Conservation (phyloP, 108 stramenopile species). For the Seminavis robusta region DNA sequence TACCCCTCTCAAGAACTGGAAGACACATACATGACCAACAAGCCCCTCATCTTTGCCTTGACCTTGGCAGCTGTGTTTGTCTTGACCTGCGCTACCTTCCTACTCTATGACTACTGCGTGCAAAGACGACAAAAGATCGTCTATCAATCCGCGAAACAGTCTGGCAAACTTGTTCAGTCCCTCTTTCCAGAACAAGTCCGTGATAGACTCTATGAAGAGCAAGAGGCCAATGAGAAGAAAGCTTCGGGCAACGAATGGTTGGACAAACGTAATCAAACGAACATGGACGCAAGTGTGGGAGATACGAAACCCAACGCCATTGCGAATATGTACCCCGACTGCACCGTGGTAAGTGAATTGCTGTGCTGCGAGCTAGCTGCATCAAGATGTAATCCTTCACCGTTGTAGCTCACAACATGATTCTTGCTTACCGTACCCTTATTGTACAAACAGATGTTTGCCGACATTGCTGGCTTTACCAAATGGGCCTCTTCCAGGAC, state of each 20-base stretch:
- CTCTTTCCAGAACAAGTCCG: constrained; percentile 11
- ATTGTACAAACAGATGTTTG: constrained; percentile 64
- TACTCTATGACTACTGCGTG: neutral
- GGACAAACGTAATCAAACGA: neutral
- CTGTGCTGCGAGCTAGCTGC: no score
- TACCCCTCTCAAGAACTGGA: constrained; percentile 7
- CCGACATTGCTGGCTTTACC: constrained; percentile 35
- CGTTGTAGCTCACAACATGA: no score
- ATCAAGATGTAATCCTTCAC: no score
- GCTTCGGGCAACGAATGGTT: neutral
- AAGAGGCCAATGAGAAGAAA: neutral
- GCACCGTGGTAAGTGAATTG: no score
- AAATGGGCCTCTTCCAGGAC: constrained; percentile 29
- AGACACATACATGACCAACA: constrained; percentile 23
- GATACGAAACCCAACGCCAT: no score
- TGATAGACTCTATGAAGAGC: neutral
- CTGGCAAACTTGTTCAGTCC: neutral
- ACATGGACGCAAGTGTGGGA: no score
- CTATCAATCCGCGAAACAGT: no score
- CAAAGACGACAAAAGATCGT: neutral
- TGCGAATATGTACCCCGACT: no score
- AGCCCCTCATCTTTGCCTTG: constrained; percentile 37
- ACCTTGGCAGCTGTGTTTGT: constrained; percentile 45
- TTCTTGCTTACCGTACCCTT: constrained; percentile 29
- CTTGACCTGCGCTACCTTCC: constrained; percentile 14